Conservation (phyloP, 306 rosid species). For the Pterocarpus macrocarpus region DNA sequence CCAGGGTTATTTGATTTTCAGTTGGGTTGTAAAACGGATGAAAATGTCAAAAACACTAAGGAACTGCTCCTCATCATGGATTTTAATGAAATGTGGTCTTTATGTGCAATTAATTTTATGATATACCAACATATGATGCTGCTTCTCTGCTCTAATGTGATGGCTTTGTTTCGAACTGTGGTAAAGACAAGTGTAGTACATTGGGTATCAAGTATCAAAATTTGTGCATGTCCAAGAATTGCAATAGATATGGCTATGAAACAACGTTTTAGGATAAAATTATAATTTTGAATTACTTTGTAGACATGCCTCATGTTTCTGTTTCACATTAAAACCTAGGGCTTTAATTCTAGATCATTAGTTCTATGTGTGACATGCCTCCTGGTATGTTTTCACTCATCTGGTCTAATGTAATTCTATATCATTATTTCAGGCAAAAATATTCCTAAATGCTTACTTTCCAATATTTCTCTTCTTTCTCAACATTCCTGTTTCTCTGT, state of each 20-base stretch:
- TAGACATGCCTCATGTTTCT: constrained; percentile 1
- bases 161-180: constrained; percentile 7
- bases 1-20: not conserved
- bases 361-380: not conserved
- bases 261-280: not conserved
- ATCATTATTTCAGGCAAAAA: not conserved
- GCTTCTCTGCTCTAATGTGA: not conserved
- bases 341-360: not conserved
- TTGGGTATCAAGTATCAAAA: not conserved
- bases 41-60: not conserved
- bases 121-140: constrained; percentile 5
- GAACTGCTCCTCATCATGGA: not conserved
- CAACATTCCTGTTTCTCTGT: not conserved
- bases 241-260: constrained; percentile 8
- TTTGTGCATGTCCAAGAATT: constrained; percentile 22
- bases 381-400: constrained; percentile 14
- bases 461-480: not conserved
- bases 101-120: constrained; percentile 19
- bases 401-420: not conserved
- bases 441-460: not conserved
- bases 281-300: constrained; percentile 10
- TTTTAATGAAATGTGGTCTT: constrained; percentile 5
- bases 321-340: not conserved
- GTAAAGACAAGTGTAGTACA: constrained; percentile 17
- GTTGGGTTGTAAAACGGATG: not conserved